phyloP scores from a whole-genome alignment of 192 early-diverging fungal species.

The Martensiomyces pterosporus region DNA sequence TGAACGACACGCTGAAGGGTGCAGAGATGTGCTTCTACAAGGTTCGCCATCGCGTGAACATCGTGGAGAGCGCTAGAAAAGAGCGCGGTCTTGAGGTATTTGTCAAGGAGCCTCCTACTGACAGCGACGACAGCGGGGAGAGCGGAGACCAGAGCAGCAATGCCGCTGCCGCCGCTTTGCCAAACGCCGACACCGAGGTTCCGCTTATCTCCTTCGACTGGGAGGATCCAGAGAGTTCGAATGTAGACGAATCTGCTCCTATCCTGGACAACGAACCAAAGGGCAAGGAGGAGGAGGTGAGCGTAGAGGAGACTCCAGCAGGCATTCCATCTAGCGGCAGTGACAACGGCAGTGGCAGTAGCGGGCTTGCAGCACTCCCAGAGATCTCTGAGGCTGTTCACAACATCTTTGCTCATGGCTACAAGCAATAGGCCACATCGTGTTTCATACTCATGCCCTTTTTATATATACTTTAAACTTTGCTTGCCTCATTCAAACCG shows the following conservation, averaged over 20 bases:
- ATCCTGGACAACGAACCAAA: not conserved
- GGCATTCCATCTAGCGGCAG: no score
- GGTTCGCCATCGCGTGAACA: slow-evolving; percentile 31
- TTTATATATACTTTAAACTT: no score
- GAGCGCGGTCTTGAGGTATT: slow-evolving; percentile 20
- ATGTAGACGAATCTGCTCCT: not conserved
- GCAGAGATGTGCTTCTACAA: slow-evolving; percentile 72
- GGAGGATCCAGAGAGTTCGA: slow-evolving; percentile 16
- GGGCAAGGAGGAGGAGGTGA: not conserved
- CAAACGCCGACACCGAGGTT: slow-evolving; percentile 23
- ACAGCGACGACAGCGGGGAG: not conserved
- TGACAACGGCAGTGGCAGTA: no score
- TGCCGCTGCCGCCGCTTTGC: not conserved
- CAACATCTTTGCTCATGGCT: slow-evolving; percentile 32
- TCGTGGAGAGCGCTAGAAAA: slow-evolving; percentile 24
- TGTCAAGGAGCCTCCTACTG: not conserved
- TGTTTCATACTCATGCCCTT: no score
- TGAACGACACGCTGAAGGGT: slow-evolving; percentile 71
- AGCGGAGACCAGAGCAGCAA: not conserved
- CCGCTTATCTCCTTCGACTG: slow-evolving; percentile 41
- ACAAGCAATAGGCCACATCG: slow-evolving; percentile 12
- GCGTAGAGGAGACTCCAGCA: not conserved
- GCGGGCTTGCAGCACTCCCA: no score
- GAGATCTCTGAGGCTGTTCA: slow-evolving; percentile 34
- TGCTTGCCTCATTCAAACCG: no score